Evolutionary conservation across 495 filamentous ascomycete species (phyloP), one percentile per base, ranked within the genome.

Genomic region (Daldinia childiae): DNA sequence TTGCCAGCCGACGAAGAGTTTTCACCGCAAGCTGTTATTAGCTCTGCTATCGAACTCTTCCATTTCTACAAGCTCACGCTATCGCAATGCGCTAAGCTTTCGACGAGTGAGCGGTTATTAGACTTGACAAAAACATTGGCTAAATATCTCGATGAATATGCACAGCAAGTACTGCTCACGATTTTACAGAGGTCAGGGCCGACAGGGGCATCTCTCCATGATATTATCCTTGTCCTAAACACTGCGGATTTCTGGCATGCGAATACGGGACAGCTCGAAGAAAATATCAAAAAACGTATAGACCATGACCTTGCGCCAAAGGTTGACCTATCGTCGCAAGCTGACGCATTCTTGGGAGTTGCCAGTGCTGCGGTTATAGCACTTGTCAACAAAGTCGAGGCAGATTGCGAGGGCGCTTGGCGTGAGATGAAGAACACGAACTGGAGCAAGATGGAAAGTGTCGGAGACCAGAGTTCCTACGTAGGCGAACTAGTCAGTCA

Each of bases 161-260:
- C 95, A 14, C 94, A 98, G 74, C 93, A 97, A 73, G 93, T 98
- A 6, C 86, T 99, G 6, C 87, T 96, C 12, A 85, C 89, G 60
- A 91, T 93, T 74, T 86, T 98, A 12, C 79, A 92, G 83, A 70
- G 88, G 85, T 77, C 86, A 66, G 85, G 68, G 64, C 84, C 72
- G 81, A 85, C 79, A 77, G 85, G 84, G 1, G 88, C 93, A 0
- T 84, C 89, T 4, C 77, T 93, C 3, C 89, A 97, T 70, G 93
- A 97, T 64, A 83, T 91, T 21, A 86, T 97, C 9, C 83, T 95
- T 0, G 92, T 98, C 5, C 84, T 99, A 50, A 99, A 98, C 77
- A 98, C 95, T 1, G 96, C 95, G 0, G 95, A 99, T 74, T 99
- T 98, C 79, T 98, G 96, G 86, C 94, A 98, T 76, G 89, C 87